These are phyloP conservation scores for Backusella sp. DNA, from an alignment of 192 early-diverging fungal genomes.

Conservation along the genomic window DNA sequence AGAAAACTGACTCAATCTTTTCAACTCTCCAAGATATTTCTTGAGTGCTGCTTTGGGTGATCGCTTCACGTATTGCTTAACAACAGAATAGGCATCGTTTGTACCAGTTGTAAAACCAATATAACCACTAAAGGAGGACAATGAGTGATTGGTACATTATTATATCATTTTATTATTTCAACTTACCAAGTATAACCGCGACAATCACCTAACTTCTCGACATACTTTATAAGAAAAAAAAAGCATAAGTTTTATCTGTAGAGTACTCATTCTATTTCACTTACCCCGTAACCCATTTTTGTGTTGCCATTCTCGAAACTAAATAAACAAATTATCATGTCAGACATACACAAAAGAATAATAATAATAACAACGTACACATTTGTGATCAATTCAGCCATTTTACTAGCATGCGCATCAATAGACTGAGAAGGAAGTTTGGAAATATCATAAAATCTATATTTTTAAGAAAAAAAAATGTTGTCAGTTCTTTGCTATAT, in stretches of 20 bases:
- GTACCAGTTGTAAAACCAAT: constrained; percentile 41
- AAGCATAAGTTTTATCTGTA: neutral
- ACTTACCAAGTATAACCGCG: constrained; percentile 36
- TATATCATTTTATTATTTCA: neutral
- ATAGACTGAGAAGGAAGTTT: constrained; percentile 28
- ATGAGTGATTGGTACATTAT: neutral
- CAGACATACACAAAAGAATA: neutral
- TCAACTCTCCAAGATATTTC: constrained; percentile 23
- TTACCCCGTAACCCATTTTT: constrained; percentile 36
- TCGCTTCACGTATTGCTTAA: constrained; percentile 22
- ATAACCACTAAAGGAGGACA: constrained; percentile 17
- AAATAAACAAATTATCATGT: neutral
- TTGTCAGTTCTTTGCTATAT: neutral
- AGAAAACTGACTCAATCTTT: constrained; percentile 8
- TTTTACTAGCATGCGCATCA: constrained; percentile 20
- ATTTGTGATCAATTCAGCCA: constrained; percentile 40
- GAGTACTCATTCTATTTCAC: neutral
- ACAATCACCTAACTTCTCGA: constrained; percentile 33
- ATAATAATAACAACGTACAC: constrained; percentile 21
- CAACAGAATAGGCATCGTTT: constrained; percentile 36
- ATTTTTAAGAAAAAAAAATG: neutral
- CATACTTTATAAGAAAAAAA: constrained; percentile 15
- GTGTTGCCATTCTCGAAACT: constrained; percentile 42
- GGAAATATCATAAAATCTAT: constrained; percentile 34
- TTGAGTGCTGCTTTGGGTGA: constrained; percentile 13